Evolutionary conservation across 495 filamentous ascomycete genomes (phyloP), one percentile per base, ranked within the genome.

Genomic region (Hypomontagnella submonticulosa): DNA sequence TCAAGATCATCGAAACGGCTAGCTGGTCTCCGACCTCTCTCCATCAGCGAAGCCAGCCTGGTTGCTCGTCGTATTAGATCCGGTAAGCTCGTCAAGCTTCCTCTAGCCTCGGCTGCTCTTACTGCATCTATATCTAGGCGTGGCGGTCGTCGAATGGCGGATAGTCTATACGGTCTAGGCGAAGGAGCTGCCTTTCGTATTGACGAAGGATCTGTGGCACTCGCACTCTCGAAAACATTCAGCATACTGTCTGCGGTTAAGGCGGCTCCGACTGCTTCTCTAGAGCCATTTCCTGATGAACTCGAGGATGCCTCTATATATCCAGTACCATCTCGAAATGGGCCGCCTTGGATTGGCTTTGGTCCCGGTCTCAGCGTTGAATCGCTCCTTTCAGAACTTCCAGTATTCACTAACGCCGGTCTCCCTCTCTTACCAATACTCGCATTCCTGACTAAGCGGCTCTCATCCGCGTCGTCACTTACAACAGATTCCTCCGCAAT

Each of bases 41-140:
- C 96, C 61, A 99, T 83, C 70, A 93, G 92, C 0, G 93, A 84
- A 4, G 95, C 95, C 19, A 98, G 80, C 64, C 86, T 88, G 0
- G 93, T 97, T 2, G 95, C 95, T 44, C 95, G 84, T 63, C 87
- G 83, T 59, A 99, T 98, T 54, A 99, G 79, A 76, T 97, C 95
- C 0, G 92, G 89, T 50, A 99, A 77, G 76, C 92, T 97, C 4
- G 95, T 97, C 64, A 96, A 78, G 70, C 92, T 97, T 7, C 92
- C 93, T 63, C 92, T 86, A 9, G 89, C 83, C 67, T 95, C 90
- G 16, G 92, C 91, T 59, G 90, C 87, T 40, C 86, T 83, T 10
- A 94, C 87, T 9, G 90, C 90, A 72, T 90, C 87, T 37, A 97
- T 86, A 70, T 98, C 86, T 23, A 97, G 76, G 1, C 86, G 84